Percentiles rank a stretch among this genome's conserved stretches.
Evolutionary conservation across 129 eudicot genomes (phyloP).

Genomic region (Helianthus annuus): HanXRQr2.0-SUNRISE NC_035446.2:167633103-167633602

Average conservation of each 20-base stretch:
- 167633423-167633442: background rate
- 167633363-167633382: background rate
- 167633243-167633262: constrained; percentile 88
- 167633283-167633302: constrained; percentile 67
- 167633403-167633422: constrained; percentile 6
- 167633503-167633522: too few relatives aligned
- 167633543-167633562: too few relatives aligned
- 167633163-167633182: constrained; percentile 75
- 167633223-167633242: constrained; percentile 94
- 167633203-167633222: constrained; percentile 26
- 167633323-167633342: constrained; percentile 86
- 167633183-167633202: constrained; percentile 21
- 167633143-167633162: constrained; percentile 91
- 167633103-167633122: constrained; percentile 39
- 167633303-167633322: constrained; percentile 82
- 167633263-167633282: constrained; percentile 52
- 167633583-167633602: too few relatives aligned
- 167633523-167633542: too few relatives aligned
- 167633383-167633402: background rate
- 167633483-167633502: background rate
- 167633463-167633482: background rate
- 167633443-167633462: background rate
- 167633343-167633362: constrained; percentile 54
- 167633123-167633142: constrained; percentile 52
- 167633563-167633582: too few relatives aligned